These are phyloP conservation scores for Quercus phellos DNA, from an alignment of 331 rosid genomes.

Conservation along the genomic window DNA sequence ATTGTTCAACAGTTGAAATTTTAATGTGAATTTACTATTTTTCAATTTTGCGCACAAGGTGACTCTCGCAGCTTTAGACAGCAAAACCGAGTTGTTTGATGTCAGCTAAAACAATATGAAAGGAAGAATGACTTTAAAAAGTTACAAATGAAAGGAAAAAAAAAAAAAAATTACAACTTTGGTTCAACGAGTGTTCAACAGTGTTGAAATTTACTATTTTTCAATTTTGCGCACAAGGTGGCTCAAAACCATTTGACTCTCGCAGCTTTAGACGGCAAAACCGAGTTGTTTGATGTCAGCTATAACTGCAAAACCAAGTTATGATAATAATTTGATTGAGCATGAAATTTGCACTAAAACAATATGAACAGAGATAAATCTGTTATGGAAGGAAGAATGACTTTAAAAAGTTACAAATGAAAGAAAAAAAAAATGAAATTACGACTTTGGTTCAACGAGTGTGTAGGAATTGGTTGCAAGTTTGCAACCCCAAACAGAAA, in stretches of 20 bases:
- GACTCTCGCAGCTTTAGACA: too few species aligned
- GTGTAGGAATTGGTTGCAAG: constrained; percentile 41
- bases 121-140: too few species aligned
- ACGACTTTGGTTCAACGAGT: background rate
- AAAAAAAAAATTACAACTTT: too few species aligned
- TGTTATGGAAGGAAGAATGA: background rate
- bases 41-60: background rate
- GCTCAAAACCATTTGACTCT: too few species aligned
- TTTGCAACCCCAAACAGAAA: constrained; percentile 48
- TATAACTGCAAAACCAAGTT: too few species aligned
- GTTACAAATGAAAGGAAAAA: too few species aligned
- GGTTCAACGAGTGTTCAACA: background rate
- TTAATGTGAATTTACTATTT: background rate
- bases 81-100: too few species aligned
- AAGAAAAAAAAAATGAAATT: background rate
- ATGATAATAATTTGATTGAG: background rate
- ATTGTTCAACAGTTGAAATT: background rate
- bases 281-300: too few species aligned
- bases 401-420: background rate
- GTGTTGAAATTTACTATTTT: background rate
- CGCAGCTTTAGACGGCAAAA: too few species aligned
- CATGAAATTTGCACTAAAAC: background rate
- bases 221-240: too few species aligned
- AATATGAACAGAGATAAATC: background rate
- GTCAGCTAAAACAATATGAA: too few species aligned